phyloP scores from a whole-genome alignment of 2,329 filamentous ascomycete species.

The Mariannaea elegans region DNA sequence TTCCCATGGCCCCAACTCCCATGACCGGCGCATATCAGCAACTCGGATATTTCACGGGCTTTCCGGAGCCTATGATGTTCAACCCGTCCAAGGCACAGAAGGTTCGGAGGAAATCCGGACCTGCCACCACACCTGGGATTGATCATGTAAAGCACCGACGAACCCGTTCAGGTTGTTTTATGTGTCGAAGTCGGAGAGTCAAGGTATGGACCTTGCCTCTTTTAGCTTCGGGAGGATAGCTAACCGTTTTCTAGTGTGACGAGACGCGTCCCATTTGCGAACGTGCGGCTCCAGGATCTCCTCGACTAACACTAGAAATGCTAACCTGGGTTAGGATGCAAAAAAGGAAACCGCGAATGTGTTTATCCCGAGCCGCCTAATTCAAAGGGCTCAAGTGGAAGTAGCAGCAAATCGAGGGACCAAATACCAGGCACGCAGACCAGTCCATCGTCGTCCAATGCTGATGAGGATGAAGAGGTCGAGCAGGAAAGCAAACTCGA shows the following conservation, averaged over 20 bases:
- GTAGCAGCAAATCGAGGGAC: conserved; percentile 50
- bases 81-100: conserved; percentile 58
- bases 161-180: conserved; percentile 92
- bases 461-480: conserved; percentile 57
- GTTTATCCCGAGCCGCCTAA: conserved; percentile 80
- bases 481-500: conserved; percentile 57
- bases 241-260: conserved; percentile 75
- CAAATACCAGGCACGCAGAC: conserved; percentile 46
- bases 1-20: conserved; percentile 43
- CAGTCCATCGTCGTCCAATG: conserved; percentile 64
- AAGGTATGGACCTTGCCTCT: conserved; percentile 62
- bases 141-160: conserved; percentile 90
- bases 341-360: conserved; percentile 91
- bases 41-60: conserved; percentile 59
- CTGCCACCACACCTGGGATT: conserved; percentile 53
- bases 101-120: conserved; percentile 59
- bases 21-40: conserved; percentile 56
- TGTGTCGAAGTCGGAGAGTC: conserved; percentile 87
- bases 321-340: conserved; percentile 71
- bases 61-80: conserved; percentile 59
- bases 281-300: conserved; percentile 55
- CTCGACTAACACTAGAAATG: background rate
- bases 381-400: conserved; percentile 47
- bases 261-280: conserved; percentile 89
- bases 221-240: background rate